Evolutionary conservation across 495 filamentous ascomycete genomes (phyloP), one percentile per base, ranked within the genome.

Genomic region (Pyronema omphalodes): DNA sequence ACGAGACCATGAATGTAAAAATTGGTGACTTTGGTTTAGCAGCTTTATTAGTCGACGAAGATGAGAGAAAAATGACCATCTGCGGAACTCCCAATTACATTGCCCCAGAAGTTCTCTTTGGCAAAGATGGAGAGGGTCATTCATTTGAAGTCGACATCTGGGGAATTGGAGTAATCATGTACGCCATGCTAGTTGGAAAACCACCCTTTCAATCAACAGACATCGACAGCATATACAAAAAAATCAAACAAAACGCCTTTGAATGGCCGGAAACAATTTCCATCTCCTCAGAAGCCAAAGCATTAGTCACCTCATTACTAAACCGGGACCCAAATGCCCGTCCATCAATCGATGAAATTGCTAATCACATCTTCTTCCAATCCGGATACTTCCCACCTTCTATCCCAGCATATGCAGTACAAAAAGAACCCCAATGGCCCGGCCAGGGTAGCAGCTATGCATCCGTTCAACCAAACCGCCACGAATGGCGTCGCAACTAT

Each of bases 11-110:
- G 93, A 94, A 96, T 61, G 77, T 94, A 54, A 96, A 99, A 67
- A 81, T 96, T 57, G 93, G 93, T 3, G 93, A 99, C 65, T 99
- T 96, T 69, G 93, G 93, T 3, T 71, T 99, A 43, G 93, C 93
- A n/a, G 93, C 93, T 1, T 71, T 96, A 60, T 74, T 94, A 23
- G 73, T 95, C 18, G 86, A 86, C 1, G 82, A 85, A 53, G 86
- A 79, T 63, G 88, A 94, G 56, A 75, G 82, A 61, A 79, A 93
- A 60, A 93, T 80, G 37, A 99, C 93, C 0, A 73, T 99, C 46
- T 99, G 93, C 58, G 93, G 93, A 34, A 96, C 93, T 9, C 93
- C 93, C 1, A 96, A 96, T 66, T 99, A 99, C 67, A 93, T 99
- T 66, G 93, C 93, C 0, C 91, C 91, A 1, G 91, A 99, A 66